Conservation (phyloP, 2,329 filamentous ascomycete species). For the Penicillium digitatum region DNA sequence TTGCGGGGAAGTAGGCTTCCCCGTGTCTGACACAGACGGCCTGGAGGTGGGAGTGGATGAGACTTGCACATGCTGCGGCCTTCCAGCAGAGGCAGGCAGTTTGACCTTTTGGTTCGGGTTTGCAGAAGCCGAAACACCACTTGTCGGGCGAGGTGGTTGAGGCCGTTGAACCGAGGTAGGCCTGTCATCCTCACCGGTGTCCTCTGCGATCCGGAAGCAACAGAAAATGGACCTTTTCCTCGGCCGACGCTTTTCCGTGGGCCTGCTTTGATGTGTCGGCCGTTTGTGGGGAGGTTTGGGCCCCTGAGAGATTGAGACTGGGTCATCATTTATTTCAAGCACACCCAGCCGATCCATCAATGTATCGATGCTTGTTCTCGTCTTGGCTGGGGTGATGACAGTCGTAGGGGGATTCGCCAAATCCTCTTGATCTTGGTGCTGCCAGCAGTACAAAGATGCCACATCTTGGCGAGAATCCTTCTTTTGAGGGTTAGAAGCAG, state of each 20-base stretch:
- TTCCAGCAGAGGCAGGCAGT: constrained; percentile 3
- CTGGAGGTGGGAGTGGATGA: constrained; percentile 11
- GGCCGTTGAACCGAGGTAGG: constrained; percentile 23
- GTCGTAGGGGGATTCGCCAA: constrained; percentile 16
- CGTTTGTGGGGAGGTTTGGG: constrained; percentile 6
- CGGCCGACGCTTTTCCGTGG: constrained; percentile 15
- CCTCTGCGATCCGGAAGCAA: constrained; percentile 33
- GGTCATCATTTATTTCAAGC: constrained; percentile 55
- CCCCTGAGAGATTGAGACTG: neutral
- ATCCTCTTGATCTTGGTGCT: constrained; percentile 82
- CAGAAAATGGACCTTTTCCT: constrained; percentile 27
- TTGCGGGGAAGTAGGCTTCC: constrained; percentile 31
- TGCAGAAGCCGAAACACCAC: constrained; percentile 5
- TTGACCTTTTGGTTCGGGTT: constrained; percentile 3
- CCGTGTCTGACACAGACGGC: constrained; percentile 12
- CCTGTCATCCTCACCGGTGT: constrained; percentile 26
- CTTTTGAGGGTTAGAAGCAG: constrained; percentile 25
- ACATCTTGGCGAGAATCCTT: constrained; percentile 25
- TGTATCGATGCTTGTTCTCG: constrained; percentile 81
- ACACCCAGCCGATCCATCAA: constrained; percentile 75
- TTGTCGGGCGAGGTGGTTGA: constrained; percentile 4
- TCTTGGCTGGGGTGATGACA: constrained; percentile 46
- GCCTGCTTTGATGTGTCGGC: constrained; percentile 8
- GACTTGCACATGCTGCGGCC: constrained; percentile 5
- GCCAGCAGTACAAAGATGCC: constrained; percentile 73